Percentiles rank a stretch among this genome's conserved stretches.
Evolutionary conservation across 1,284 basidiomycete species (phyloP).

Genomic region (Fomitopsis betulina): DNA sequence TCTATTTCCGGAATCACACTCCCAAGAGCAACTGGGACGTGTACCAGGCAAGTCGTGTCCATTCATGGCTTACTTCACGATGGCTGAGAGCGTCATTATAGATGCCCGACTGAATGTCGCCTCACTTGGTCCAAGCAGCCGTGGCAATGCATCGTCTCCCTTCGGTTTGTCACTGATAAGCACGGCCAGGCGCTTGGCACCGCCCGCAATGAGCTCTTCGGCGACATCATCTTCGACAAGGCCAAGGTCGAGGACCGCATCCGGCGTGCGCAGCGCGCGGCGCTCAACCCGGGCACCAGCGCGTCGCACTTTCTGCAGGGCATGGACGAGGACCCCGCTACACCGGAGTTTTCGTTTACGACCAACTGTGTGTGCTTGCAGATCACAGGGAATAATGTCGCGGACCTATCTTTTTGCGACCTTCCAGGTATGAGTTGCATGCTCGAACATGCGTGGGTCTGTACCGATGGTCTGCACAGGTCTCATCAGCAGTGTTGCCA

Average conservation of each 20-base stretch:
- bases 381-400: conserved; percentile 61
- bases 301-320: conserved; percentile 35
- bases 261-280: conserved; percentile 64
- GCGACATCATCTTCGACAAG: conserved; percentile 47
- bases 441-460: not conserved
- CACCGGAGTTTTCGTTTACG: conserved; percentile 50
- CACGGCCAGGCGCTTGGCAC: conserved; percentile 39
- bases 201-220: conserved; percentile 44
- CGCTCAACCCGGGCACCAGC: conserved; percentile 52
- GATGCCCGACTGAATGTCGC: conserved; percentile 71
- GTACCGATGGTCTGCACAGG: conserved; percentile 32
- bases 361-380: conserved; percentile 60
- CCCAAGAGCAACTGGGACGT: conserved; percentile 62
- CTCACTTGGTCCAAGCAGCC: conserved; percentile 38
- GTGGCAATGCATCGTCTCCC: conserved; percentile 60
- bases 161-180: conserved; percentile 41
- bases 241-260: conserved; percentile 59
- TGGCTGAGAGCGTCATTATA: conserved; percentile 24
- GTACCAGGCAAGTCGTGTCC: conserved; percentile 46
- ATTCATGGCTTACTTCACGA: conserved; percentile 1
- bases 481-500: conserved; percentile 51
- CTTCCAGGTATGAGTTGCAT: conserved; percentile 47
- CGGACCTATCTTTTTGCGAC: conserved; percentile 70
- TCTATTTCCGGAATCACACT: conserved; percentile 68
- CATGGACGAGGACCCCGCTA: conserved; percentile 27